Percentiles rank a stretch among this genome's conserved stretches.
Conservation (phyloP, 2,329 filamentous ascomycete species). For the Colletotrichum karsti region DNA sequence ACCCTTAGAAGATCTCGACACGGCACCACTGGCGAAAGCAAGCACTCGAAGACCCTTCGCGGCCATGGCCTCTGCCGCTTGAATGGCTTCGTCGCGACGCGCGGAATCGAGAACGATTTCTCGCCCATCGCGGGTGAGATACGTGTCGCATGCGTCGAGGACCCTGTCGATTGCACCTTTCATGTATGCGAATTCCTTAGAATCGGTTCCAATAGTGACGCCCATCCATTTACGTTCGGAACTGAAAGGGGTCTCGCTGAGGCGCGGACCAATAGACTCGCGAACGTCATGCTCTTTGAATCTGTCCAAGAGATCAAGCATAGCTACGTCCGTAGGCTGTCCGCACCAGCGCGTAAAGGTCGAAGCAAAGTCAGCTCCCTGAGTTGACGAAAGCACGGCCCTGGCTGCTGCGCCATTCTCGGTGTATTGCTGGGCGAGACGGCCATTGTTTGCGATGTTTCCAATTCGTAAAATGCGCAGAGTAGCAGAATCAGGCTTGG, state of each 20-base stretch:
- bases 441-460: conserved; percentile 95
- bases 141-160: conserved; percentile 87
- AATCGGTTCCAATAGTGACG: conserved; percentile 77
- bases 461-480: conserved; percentile 87
- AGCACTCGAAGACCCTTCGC: conserved; percentile 89
- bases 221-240: conserved; percentile 99
- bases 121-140: conserved; percentile 84
- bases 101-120: conserved; percentile 86
- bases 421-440: conserved; percentile 77
- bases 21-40: conserved; percentile 88
- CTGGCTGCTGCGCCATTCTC: conserved; percentile 76
- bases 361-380: conserved; percentile 68
- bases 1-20: conserved; percentile 55
- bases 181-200: conserved; percentile 87
- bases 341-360: conserved; percentile 91
- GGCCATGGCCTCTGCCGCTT: conserved; percentile 88
- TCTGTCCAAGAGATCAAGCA: conserved; percentile 89
- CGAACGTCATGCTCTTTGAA: conserved; percentile 93
- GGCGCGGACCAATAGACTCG: conserved; percentile 82
- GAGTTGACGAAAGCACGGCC: conserved; percentile 86
- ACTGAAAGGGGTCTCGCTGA: conserved; percentile 91
- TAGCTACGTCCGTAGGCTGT: conserved; percentile 96
- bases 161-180: conserved; percentile 94
- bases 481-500: conserved; percentile 75
- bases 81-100: conserved; percentile 76